These are phyloP conservation scores for Pisolithus thermaeus DNA, from an alignment of 1,284 basidiomycete species.

Conservation along the genomic window DNA sequence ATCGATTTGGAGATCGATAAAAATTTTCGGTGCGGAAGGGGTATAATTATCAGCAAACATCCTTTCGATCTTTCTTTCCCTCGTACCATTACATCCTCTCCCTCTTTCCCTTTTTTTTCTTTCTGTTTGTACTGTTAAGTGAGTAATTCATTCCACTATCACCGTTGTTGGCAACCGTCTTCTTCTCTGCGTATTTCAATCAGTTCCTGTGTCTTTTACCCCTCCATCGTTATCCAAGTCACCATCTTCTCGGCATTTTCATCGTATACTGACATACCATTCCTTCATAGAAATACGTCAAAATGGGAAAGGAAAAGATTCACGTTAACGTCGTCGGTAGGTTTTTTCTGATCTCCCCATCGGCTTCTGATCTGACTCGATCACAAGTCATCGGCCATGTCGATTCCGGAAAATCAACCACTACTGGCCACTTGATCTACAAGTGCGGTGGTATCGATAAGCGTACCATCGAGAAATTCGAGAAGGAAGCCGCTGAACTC, in stretches of 20 bases:
- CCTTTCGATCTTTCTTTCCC: slow-evolving; percentile 37
- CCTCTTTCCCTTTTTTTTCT: slow-evolving; percentile 25
- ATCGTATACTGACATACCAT: slow-evolving; percentile 27
- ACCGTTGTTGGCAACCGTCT: slow-evolving; percentile 1
- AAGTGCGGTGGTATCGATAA: slow-evolving; percentile 99
- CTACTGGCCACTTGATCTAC: slow-evolving; percentile 99
- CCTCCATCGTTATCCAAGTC: slow-evolving; percentile 16
- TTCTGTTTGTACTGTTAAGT: slow-evolving; percentile 43
- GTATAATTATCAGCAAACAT: slow-evolving; percentile 57
- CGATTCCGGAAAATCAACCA: slow-evolving; percentile 98
- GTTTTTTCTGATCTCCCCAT: slow-evolving; percentile 33
- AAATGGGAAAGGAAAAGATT: slow-evolving; percentile 87
- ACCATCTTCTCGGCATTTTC: neutral
- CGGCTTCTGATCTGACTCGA: slow-evolving; percentile 23
- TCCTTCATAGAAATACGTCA: slow-evolving; percentile 41
- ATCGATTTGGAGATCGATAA: slow-evolving; percentile 54
- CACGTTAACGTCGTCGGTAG: slow-evolving; percentile 91
- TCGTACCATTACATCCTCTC: slow-evolving; percentile 46
- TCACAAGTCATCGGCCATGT: slow-evolving; percentile 91
- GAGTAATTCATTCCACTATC: slow-evolving; percentile 17
- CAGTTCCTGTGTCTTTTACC: slow-evolving; percentile 5
- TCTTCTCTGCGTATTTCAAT: slow-evolving; percentile 2
- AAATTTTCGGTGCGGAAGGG: slow-evolving; percentile 40
- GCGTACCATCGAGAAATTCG: slow-evolving; percentile 99
- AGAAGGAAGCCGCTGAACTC: slow-evolving; percentile 99